Conservation (phyloP, 1,284 basidiomycete species). For the Blastosporella zonata region DNA sequence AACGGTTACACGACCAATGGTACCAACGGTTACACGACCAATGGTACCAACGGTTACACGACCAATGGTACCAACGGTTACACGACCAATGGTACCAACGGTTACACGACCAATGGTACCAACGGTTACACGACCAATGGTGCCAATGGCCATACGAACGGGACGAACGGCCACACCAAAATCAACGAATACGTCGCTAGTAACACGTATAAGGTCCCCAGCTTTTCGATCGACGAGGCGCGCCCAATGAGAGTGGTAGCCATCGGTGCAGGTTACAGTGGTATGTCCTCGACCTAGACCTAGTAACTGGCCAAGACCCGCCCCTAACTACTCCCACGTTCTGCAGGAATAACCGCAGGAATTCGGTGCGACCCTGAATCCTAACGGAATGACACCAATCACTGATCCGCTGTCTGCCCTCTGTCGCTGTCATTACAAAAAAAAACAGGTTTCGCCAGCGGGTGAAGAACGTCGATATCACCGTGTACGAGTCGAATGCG, state of each 20-base stretch:
- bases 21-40: too few species aligned
- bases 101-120: neutral
- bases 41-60: neutral
- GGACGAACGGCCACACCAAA: neutral
- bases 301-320: neutral
- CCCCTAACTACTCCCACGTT: neutral
- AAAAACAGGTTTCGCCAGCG: constrained; percentile 47
- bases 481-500: constrained; percentile 59
- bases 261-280: constrained; percentile 54
- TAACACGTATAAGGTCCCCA: constrained; percentile 25
- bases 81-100: neutral
- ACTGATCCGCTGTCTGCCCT: neutral
- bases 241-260: constrained; percentile 48
- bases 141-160: neutral
- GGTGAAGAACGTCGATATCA: constrained; percentile 50
- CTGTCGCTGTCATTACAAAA: neutral
- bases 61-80: neutral
- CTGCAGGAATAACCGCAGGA: constrained; percentile 49
- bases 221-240: constrained; percentile 45
- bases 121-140: neutral
- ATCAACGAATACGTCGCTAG: constrained; percentile 1
- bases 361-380: constrained; percentile 37
- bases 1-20: neutral
- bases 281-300: constrained; percentile 21
- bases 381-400: neutral